Percentiles rank a stretch among this genome's conserved stretches.
These are phyloP conservation scores for Nyssa sinensis DNA, from an alignment of 148 eudicot species.

Conservation along the genomic window DNA sequence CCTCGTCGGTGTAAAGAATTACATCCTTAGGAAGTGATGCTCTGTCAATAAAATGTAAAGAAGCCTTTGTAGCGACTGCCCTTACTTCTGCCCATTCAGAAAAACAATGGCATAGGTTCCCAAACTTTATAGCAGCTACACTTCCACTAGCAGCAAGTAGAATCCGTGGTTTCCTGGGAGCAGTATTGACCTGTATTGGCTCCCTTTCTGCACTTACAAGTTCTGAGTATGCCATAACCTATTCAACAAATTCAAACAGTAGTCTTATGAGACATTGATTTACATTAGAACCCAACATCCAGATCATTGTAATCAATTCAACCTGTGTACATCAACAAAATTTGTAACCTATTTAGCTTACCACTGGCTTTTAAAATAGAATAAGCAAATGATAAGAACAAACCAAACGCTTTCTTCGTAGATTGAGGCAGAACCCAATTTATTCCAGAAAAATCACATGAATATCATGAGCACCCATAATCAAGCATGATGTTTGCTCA, in stretches of 20 bases:
- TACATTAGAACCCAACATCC: neutral
- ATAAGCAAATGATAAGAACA: neutral
- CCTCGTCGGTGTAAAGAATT: slow-evolving; percentile 77
- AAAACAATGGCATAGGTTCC: slow-evolving; percentile 79
- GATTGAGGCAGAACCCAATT: no score
- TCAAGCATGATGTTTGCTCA: no score
- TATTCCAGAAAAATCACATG: no score
- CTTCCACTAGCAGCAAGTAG: slow-evolving; percentile 98
- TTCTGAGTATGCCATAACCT: slow-evolving; percentile 40
- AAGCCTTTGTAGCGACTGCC: slow-evolving; percentile 75
- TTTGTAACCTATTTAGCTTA: neutral
- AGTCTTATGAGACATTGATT: neutral
- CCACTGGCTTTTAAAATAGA: neutral
- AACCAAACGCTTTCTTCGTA: no score
- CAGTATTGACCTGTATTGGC: slow-evolving; percentile 27
- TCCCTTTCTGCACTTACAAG: slow-evolving; percentile 31
- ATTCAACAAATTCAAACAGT: neutral
- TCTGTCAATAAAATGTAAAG: slow-evolving; percentile 75
- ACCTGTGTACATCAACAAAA: neutral
- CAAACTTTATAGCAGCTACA: slow-evolving; percentile 92
- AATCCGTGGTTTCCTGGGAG: slow-evolving; percentile 70
- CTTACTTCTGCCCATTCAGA: slow-evolving; percentile 96
- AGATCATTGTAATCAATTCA: neutral
- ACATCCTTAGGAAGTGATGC: slow-evolving; percentile 70
- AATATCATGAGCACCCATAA: no score